Percentiles rank a stretch among this genome's conserved stretches.
phyloP scores from a whole-genome alignment of 148 eudicot species.

The Persicaria tinctoria region DNA sequence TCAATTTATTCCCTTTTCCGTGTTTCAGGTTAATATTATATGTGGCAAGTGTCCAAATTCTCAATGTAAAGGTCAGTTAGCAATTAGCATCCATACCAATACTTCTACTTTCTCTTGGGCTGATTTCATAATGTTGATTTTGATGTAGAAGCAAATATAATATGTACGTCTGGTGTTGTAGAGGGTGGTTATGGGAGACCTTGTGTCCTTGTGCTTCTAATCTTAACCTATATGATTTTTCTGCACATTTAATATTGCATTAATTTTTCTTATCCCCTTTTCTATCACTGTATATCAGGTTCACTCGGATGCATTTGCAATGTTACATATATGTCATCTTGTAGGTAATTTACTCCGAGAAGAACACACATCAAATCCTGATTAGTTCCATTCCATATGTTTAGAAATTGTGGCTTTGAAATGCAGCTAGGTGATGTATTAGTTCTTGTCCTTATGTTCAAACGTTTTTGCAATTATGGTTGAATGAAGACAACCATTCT shows the following conservation, averaged over 20 bases:
- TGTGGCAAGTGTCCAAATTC: conserved; percentile 69
- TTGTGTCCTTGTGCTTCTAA: neutral
- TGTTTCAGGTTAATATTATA: conserved; percentile 64
- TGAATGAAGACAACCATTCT: neutral
- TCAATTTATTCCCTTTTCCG: neutral
- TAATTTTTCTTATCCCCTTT: neutral
- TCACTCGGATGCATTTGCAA: conserved; percentile 72
- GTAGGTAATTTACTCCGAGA: conserved; percentile 46
- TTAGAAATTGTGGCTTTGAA: neutral
- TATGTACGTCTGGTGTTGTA: neutral
- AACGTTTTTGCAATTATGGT: neutral
- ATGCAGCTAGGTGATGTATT: neutral
- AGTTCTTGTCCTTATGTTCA: neutral
- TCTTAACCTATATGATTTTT: neutral
- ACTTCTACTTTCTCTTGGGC: neutral
- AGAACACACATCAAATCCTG: conserved; percentile 6
- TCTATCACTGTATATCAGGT: conserved; percentile 32
- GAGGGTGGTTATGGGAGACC: neutral
- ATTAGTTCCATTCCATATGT: neutral
- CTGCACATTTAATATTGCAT: neutral
- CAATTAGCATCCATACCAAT: conserved; percentile 10
- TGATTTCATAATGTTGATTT: neutral
- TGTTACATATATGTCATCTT: conserved; percentile 62
- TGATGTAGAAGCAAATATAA: neutral
- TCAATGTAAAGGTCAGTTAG: conserved; percentile 59